Base-by-base conservation (phyloP, 306 rosid species). In the Pyrus pyrifolia region DNA sequence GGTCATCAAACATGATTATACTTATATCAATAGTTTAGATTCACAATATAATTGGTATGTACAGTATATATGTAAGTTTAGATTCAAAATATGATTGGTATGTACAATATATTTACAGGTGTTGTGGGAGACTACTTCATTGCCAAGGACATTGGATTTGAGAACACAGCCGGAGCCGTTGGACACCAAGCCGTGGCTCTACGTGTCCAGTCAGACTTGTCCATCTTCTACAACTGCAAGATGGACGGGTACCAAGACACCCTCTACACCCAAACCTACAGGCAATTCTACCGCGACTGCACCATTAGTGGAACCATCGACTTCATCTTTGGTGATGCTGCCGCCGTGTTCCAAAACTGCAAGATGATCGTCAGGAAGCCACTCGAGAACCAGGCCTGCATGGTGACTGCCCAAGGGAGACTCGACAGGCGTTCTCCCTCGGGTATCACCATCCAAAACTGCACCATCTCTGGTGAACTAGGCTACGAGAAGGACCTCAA, bases 401-500 rank as follows among this genome's bases (percentile, higher is more conserved):
- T 85, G 22, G 93, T 91, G 3, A 85, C 93, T 0, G 96, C 98
- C 0, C 91, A 89, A 0, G 98, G 97, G 0, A 87, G 90, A 40
- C 18, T 3, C 7, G 82, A 86, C 5, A 11, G 23, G 6, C 76
- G 78, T 0, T 78, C 84, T 29, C 83, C 86, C 0, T 53, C 82
- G 0, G 96, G 60, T 0, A 58, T 87, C 3, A 70, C 90, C 44
- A 81, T 93, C 84, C 93, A 88, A 13, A 81, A 60, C 60, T 90
- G 98, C 70, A 68, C 64, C 30, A 86, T 90, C 73, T n/a, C 83
- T 0, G 87, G 87, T 3, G 93, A 80, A 8, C 78, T 85, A 0
- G 80, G 5, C 0, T 89, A 68, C 72, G 25, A 80, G 6, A 69
- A 74, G 1, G 29, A 25, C 0, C 51, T 1, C 22, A 72, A 84